Base-by-base conservation (phyloP, 2,329 filamentous ascomycete species). In the Cucurbitaria berberidis region DNA sequence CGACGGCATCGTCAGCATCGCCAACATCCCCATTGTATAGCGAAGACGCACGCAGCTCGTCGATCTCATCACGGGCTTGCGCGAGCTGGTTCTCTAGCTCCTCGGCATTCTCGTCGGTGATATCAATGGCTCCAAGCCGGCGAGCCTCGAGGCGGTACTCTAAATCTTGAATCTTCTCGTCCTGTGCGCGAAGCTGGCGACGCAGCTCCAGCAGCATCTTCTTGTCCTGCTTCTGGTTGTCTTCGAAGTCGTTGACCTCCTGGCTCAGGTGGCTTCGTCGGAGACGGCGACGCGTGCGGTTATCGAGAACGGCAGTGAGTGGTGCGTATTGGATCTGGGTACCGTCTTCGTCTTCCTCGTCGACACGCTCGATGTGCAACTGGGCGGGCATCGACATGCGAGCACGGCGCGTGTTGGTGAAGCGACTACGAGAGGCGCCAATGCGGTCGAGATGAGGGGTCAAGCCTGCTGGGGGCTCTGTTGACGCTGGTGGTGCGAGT, bases 211-310 rank as follows among this genome's bases (percentile, higher is more conserved):
- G 49, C n/a, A 76, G 60, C 55, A 72, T 69, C 66, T 70, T 74
- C 55, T 64, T 68, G 51, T 75, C 71, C 44, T 73, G 62, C 61
- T 70, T 72, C 57, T 71, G 64, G 55, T 76, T 68, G 42, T 73
- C 67, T 21, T 76, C 72, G 44, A 76, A 69, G 26, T 64, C 63
- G 49, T 74, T 76, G 43, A 77, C 70, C 60, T 76, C 73, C 52
- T 78, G 74, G 60, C 74, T 76, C 6, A 76, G 67, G 45, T 75
- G 74, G 62, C 65, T 76, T 26, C 73, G 75, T 45, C 74, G 73
- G 16, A 78, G 72, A 34, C 76, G 74, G 38, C 74, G 75, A 36
- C 67, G 70, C 6, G 63, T 64, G 51, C 73, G 72, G 38, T 58
- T 53, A 26, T 71, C 70, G 5, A 75, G 57, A 15, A 73, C 67